Base-by-base conservation (phyloP, 345 rosid species). In the Turnera subulata region DNA sequence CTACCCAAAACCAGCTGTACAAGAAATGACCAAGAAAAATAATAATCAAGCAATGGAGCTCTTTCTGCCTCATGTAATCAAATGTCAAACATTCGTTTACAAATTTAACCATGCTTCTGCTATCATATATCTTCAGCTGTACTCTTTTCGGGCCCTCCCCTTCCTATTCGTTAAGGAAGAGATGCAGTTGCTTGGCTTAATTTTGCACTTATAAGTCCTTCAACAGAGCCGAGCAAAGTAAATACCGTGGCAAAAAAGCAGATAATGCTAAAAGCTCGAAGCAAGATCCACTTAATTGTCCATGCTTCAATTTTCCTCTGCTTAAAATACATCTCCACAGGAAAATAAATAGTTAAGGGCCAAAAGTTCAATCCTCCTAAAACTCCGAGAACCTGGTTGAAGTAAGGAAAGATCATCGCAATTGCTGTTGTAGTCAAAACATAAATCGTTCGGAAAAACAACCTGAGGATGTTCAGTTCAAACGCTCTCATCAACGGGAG, bases 281-380 rank as follows among this genome's bases (percentile, higher is more conserved):
- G 83, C 59, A 82, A 8, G 16, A 82, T 37, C 94, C 98, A 84
- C 35, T 66, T 62, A 39, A 40, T 35, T 6, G 94, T 61, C 88
- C 91, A 84, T 15, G 68, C 58, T 59, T 60, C 70, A 18, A 71
- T 53, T 13, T 85, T 80, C 63, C 56, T 82, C 71, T 78, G 91
- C 77, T 46, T 63, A 39, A 78, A 51, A 63, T 79, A 79, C 92
- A 91, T 88, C 58, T 80, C 82, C 67, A 86, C 81, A 0, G 98
- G 98, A 48, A 85, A 85, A 74, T 88, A 80, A 57, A 88, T 84
- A 2, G 83, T 61, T 40, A 88, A 67, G 1, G 96, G 94, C 94
- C 92, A 88, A 45, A 88, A 91, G 29, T 64, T 77, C 25, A 85
- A n/a, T 11, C 83, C 96, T 29, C 92, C 98, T 21, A 88, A 40